These are phyloP conservation scores for Amniculicola lignicola DNA, from an alignment of 495 filamentous ascomycete genomes.

Conservation along the genomic window DNA sequence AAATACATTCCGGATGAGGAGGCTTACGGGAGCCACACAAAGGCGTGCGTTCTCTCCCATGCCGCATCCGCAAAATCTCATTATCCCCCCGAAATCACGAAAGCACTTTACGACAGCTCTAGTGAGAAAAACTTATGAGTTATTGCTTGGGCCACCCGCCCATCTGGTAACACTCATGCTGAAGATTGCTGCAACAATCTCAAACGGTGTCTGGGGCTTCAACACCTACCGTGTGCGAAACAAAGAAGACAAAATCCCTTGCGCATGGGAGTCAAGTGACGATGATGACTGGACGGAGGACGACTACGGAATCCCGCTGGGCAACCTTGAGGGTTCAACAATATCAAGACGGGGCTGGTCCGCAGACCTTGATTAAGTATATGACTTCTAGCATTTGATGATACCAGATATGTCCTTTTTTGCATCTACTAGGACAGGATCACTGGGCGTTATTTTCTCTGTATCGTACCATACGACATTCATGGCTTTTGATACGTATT, in stretches of 20 bases:
- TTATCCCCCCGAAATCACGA: conserved; percentile 49
- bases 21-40: conserved; percentile 50
- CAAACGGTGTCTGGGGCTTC: conserved; percentile 52
- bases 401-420: conserved; percentile 28
- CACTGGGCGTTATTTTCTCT: conserved; percentile 4
- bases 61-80: conserved; percentile 63
- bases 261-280: conserved; percentile 56
- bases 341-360: conserved; percentile 10
- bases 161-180: conserved; percentile 75
- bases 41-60: conserved; percentile 67
- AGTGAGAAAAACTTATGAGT: conserved; percentile 68
- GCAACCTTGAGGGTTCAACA: conserved; percentile 29
- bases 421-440: conserved; percentile 16
- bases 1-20: conserved; percentile 50
- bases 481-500: neutral
- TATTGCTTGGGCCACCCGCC: conserved; percentile 71
- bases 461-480: no score
- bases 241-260: conserved; percentile 50
- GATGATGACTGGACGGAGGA: conserved; percentile 41
- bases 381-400: conserved; percentile 14
- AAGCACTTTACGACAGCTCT: conserved; percentile 64
- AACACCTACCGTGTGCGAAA: conserved; percentile 27
- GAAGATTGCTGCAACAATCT: conserved; percentile 69
- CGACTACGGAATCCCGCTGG: conserved; percentile 41
- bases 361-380: conserved; percentile 22